A percentile compares a stretch with the other conserved stretches of the same genome.
phyloP scores from a whole-genome alignment of 2,329 filamentous ascomycete species.

The Cladosporium cucumerinum region DNA sequence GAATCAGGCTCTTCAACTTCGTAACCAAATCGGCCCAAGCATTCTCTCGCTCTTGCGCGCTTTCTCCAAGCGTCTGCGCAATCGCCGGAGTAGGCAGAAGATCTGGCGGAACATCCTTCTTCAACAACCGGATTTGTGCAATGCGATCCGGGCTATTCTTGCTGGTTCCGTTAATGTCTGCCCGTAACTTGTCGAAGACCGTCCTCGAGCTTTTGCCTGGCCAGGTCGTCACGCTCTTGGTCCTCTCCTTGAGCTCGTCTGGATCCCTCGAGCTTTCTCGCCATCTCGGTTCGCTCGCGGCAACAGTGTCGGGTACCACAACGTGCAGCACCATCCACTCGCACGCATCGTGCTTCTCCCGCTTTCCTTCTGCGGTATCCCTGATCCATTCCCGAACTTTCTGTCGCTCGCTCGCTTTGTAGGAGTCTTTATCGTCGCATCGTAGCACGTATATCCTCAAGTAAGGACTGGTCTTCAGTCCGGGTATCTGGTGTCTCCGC shows the following conservation, averaged over 20 bases:
- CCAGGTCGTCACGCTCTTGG: slow-evolving; percentile 66
- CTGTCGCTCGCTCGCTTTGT: slow-evolving; percentile 75
- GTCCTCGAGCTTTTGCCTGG: slow-evolving; percentile 73
- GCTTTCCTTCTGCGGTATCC: slow-evolving; percentile 64
- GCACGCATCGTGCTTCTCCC: slow-evolving; percentile 93
- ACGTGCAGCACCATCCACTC: slow-evolving; percentile 96
- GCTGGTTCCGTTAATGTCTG: slow-evolving; percentile 75
- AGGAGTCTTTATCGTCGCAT: slow-evolving; percentile 93
- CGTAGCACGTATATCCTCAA: slow-evolving; percentile 84
- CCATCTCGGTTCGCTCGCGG: slow-evolving; percentile 71
- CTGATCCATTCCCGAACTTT: slow-evolving; percentile 91
- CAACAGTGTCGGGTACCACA: slow-evolving; percentile 78
- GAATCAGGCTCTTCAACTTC: slow-evolving; percentile 82
- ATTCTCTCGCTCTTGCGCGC: slow-evolving; percentile 71
- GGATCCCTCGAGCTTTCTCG: slow-evolving; percentile 47
- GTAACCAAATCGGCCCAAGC: slow-evolving; percentile 80
- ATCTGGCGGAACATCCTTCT: slow-evolving; percentile 44
- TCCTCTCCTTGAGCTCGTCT: slow-evolving; percentile 63
- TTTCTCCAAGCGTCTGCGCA: slow-evolving; percentile 60
- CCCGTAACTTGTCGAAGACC: slow-evolving; percentile 81
- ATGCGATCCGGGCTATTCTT: slow-evolving; percentile 75
- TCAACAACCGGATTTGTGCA: slow-evolving; percentile 74
- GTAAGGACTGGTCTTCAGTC: slow-evolving; percentile 87
- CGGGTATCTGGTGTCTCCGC: slow-evolving; percentile 90
- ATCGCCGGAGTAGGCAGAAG: slow-evolving; percentile 44